Conservation (phyloP, 768 basidiomycete genomes). For the Hortiboletus campestris region DNA sequence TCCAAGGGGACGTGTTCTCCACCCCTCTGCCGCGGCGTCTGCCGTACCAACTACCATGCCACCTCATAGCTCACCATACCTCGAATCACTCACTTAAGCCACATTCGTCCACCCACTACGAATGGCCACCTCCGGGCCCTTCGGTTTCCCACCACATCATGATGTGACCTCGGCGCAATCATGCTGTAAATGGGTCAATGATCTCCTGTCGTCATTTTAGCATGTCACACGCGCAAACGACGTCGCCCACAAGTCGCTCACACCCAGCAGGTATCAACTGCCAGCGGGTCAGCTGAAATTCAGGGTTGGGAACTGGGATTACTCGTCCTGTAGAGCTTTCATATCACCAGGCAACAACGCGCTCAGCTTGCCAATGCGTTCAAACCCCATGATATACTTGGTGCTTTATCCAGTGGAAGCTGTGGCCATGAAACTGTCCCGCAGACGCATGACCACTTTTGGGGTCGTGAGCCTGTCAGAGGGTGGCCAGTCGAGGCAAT, state of each 20-base stretch:
- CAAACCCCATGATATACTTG: background rate
- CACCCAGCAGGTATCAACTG: slow-evolving; percentile 13
- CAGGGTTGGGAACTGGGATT: slow-evolving; percentile 33
- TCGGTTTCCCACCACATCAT: slow-evolving; percentile 18
- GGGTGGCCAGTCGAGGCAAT: background rate
- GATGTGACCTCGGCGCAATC: slow-evolving; percentile 21
- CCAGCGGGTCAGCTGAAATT: slow-evolving; percentile 21
- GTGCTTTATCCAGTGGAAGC: background rate
- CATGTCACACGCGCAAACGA: slow-evolving; percentile 16
- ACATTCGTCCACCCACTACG: slow-evolving; percentile 9
- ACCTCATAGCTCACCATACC: slow-evolving; percentile 3
- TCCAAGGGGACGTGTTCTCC: background rate
- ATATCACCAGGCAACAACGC: slow-evolving; percentile 18
- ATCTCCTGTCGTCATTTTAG: slow-evolving; percentile 12
- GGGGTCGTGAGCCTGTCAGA: background rate
- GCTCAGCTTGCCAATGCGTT: slow-evolving; percentile 2
- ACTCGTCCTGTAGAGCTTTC: slow-evolving; percentile 23
- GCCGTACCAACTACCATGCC: slow-evolving; percentile 13
- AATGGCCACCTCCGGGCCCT: slow-evolving; percentile 11
- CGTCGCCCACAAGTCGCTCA: slow-evolving; percentile 12
- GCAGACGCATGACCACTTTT: background rate
- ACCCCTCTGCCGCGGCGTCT: background rate
- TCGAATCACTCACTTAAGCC: slow-evolving; percentile 10
- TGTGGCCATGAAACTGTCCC: background rate
- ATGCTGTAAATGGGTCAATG: slow-evolving; percentile 11